A percentile compares a stretch with the other conserved stretches of the same genome.
Conservation (phyloP, 352 stramenopile genomes). For the Pythium periplocum region DNA sequence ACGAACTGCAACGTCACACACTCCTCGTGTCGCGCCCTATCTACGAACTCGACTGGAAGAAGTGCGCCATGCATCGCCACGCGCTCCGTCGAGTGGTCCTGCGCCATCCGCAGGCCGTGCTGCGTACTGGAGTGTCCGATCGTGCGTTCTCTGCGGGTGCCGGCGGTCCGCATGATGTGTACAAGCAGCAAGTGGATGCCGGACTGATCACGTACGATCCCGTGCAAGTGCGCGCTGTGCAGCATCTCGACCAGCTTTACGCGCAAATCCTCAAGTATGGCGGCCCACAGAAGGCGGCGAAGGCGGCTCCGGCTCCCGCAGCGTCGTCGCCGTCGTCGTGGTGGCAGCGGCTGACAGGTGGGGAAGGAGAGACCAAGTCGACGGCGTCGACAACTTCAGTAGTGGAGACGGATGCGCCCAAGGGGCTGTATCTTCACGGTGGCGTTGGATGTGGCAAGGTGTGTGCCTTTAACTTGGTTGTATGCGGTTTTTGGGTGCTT, state of each 20-base stretch:
- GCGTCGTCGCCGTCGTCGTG: constrained; percentile 24
- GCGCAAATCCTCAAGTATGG: constrained; percentile 45
- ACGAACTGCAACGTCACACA: constrained; percentile 13
- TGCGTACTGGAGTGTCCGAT: too few species aligned
- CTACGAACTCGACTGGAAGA: too few species aligned
- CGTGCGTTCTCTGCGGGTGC: too few species aligned
- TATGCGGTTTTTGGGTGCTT: too few species aligned
- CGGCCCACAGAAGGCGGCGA: constrained; percentile 20
- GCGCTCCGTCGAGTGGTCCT: constrained; percentile 2
- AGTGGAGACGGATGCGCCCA: constrained; percentile 29
- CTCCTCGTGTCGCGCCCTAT: too few species aligned
- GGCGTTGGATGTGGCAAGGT: constrained; percentile 93
- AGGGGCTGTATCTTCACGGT: constrained; percentile 96
- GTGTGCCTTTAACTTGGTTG: background rate
- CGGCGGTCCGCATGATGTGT: constrained; percentile 15
- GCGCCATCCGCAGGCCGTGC: too few species aligned
- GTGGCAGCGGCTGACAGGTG: constrained; percentile 54
- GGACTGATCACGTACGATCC: constrained; percentile 65
- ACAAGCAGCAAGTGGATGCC: constrained; percentile 50
- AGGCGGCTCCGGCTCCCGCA: background rate
- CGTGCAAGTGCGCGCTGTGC: constrained; percentile 58
- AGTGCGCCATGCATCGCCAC: constrained; percentile 8
- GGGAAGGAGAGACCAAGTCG: constrained; percentile 5
- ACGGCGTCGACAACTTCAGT: background rate
- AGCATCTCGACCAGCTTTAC: constrained; percentile 60